Evolutionary conservation across 176 grass and related monocot species (phyloP), one percentile per base, ranked within the genome.

Genomic region (Aegilops tauschii): DNA sequence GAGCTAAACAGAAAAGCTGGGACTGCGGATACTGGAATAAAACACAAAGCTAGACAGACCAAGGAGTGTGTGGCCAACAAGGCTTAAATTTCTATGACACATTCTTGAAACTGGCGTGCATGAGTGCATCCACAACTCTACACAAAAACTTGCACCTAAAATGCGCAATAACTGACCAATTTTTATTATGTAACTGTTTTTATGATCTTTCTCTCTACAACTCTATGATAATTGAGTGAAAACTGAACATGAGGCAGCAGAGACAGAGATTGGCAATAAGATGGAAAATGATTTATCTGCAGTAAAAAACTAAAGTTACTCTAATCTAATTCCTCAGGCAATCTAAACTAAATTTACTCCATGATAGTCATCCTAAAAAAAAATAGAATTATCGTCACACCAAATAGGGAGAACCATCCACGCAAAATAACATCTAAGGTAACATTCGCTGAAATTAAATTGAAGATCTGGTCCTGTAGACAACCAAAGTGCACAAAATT

Each of bases 401-500:
- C 21, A 73, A 45, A 40, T 73, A 73, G 12, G 21, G 42, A 61
- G 20, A 61, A n/a, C 56, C 7, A n/a, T 61, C 54, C 14, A 6
- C 6, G 54, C 54, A 58, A 58, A 58, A 58, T 61, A 61, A 61
- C 21, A 65, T 74, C 45, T 30, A 12, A 50, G 25, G 30, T 68
- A 58, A 35, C 16, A 17, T 52, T 5, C 67, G 52, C 31, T 30
- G 52, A 77, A 69, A 47, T 11, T 59, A 67, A 82, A 54, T 61
- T 67, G 23, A 85, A 35, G 13, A 83, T 61, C 47, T 81, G 36
- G 23, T 74, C n/a, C 37, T 73, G 21, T 72, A 72, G 68, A 74
- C 56, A 65, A 37, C 66, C n/a, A 81, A 42, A 42, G 9, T 42
- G 17, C 23, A 68, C 17, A 79, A 1, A 86, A 67, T 47, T 62